Conservation (phyloP, 441 rosid species). For the Metrosideros polymorpha region DNA sequence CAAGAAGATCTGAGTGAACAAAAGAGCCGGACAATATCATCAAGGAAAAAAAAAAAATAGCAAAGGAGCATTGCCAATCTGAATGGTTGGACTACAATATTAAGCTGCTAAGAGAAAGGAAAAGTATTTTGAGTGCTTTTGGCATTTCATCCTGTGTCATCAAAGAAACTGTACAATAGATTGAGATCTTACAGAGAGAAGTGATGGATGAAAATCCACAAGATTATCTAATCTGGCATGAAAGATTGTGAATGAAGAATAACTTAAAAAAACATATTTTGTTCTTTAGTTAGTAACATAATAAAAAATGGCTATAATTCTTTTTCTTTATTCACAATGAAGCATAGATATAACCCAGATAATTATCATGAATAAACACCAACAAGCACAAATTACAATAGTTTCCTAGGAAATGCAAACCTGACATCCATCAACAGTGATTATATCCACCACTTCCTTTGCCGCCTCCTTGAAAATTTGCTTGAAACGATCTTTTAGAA, state of each 20-base stretch:
- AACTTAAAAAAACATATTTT: not conserved
- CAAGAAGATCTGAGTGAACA: not conserved
- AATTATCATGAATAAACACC: not conserved
- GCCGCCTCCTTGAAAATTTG: slow-evolving; percentile 74
- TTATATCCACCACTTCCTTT: slow-evolving; percentile 67
- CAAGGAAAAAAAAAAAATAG: not conserved
- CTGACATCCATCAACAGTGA: slow-evolving; percentile 96
- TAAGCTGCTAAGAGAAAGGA: not conserved
- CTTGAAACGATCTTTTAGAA: slow-evolving; percentile 57
- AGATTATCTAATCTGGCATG: not conserved
- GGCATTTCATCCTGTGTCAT: not conserved
- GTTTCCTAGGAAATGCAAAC: slow-evolving; percentile 15
- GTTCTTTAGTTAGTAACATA: not conserved
- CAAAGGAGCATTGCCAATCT: not conserved
- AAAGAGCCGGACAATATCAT: not conserved
- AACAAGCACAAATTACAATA: not conserved
- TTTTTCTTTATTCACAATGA: not conserved
- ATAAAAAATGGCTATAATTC: not conserved
- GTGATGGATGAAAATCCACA: not conserved
- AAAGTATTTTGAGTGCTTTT: not conserved
- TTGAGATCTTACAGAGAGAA: not conserved
- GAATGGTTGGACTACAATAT: not conserved
- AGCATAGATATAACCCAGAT: not conserved
- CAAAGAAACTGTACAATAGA: not conserved
- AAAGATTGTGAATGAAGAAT: not conserved